Evolutionary conservation across 2,329 filamentous ascomycete genomes (phyloP).

Genomic region (Colletotrichum incanum): DNA sequence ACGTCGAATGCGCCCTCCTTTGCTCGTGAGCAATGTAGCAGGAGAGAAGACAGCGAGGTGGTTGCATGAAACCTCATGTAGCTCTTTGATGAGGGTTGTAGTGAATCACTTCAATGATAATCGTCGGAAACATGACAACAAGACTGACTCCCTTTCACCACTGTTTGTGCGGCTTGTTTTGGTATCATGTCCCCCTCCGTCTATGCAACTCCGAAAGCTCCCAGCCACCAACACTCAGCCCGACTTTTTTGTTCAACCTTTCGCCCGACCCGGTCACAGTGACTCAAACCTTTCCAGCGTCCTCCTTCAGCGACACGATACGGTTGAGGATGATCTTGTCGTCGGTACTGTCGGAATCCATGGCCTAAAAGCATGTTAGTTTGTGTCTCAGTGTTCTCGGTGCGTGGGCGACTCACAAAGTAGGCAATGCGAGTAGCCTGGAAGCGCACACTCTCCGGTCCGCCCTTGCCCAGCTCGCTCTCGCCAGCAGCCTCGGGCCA

Average conservation of each 20-base stretch:
- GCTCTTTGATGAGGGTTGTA: too few relatives aligned
- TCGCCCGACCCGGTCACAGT: neutral
- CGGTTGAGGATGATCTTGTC: slow-evolving; percentile 91
- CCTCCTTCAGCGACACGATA: slow-evolving; percentile 93
- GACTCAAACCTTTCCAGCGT: slow-evolving; percentile 73
- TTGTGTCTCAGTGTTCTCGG: accelerated
- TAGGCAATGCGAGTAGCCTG: slow-evolving; percentile 93
- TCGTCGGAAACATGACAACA: neutral
- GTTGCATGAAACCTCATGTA: neutral
- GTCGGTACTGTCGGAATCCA: slow-evolving; percentile 84
- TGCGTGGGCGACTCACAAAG: slow-evolving; percentile 68
- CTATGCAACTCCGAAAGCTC: slow-evolving; percentile 40
- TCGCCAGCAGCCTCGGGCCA: slow-evolving; percentile 88
- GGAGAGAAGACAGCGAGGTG: neutral
- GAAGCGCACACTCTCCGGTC: slow-evolving; percentile 86
- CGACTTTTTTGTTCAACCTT: neutral
- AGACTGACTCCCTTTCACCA: slow-evolving; percentile 16
- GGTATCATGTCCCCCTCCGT: slow-evolving; percentile 32
- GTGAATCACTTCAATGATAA: slow-evolving; percentile 12
- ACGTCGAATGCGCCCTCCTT: too few relatives aligned
- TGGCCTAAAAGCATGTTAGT: slow-evolving; percentile 60
- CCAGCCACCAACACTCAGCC: neutral
- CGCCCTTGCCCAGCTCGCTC: slow-evolving; percentile 71
- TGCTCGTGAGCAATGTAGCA: neutral
- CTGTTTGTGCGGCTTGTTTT: slow-evolving; percentile 23